Evolutionary conservation across 1,284 basidiomycete genomes (phyloP).

Genomic region (Fomitopsis palustris): DNA sequence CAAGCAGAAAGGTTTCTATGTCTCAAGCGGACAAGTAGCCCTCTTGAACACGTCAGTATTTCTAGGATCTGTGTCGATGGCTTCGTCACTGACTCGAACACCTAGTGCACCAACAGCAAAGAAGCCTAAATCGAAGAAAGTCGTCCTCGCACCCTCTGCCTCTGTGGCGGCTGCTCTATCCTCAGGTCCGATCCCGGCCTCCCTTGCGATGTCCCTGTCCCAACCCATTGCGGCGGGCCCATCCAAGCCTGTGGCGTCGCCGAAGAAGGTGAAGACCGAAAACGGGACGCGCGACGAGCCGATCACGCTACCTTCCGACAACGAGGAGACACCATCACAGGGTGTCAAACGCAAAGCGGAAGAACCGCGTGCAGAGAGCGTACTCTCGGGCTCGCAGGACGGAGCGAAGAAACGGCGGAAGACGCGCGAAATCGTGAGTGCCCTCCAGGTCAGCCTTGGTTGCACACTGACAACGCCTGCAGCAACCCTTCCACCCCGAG

Average conservation of each 20-base stretch:
- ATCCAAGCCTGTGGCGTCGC: conserved; percentile 14
- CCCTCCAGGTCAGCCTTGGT: no score
- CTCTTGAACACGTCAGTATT: conserved; percentile 67
- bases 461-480: conserved; percentile 17
- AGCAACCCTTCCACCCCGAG: conserved; percentile 63
- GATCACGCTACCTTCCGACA: conserved; percentile 43
- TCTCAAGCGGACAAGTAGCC: conserved; percentile 82
- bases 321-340: conserved; percentile 27
- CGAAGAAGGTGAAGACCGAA: conserved; percentile 17
- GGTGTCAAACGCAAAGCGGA: conserved; percentile 25
- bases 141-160: conserved; percentile 28
- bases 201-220: conserved; percentile 16
- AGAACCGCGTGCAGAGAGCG: conserved; percentile 16
- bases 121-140: conserved; percentile 67
- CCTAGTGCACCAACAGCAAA: conserved; percentile 38
- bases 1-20: conserved; percentile 93
- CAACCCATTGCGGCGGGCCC: conserved; percentile 16
- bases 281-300: conserved; percentile 54
- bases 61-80: not conserved
- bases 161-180: conserved; percentile 31
- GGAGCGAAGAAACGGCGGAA: conserved; percentile 58
- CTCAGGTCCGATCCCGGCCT: conserved; percentile 23
- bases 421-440: conserved; percentile 58
- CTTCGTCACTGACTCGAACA: not conserved
- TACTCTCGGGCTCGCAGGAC: conserved; percentile 1